Evolutionary conservation across 176 grass and related monocot genomes (phyloP).

Genomic region (Aegilops speltoides): DNA sequence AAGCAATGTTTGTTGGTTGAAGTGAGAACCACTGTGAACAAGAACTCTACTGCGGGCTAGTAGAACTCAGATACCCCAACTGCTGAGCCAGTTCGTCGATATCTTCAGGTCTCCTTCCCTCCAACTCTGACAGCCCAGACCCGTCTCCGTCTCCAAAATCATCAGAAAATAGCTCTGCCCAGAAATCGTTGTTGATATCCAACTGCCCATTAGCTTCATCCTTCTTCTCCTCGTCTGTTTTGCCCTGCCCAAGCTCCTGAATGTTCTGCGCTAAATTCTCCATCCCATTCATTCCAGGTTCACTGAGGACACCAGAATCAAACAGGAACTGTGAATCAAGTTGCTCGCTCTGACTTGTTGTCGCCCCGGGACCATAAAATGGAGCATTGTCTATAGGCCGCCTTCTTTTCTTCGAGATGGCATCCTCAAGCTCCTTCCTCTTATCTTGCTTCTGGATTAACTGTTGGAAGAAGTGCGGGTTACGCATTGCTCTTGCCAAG

Average conservation of each 20-base stretch:
- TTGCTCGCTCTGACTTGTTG: conserved; percentile 27
- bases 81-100: conserved; percentile 44
- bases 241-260: conserved; percentile 33
- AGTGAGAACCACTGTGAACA: conserved; percentile 27
- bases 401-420: conserved; percentile 83
- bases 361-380: conserved; percentile 27
- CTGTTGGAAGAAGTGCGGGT: conserved; percentile 66
- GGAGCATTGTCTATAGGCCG: conserved; percentile 53
- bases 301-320: conserved; percentile 26
- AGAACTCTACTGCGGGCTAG: conserved; percentile 46
- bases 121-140: conserved; percentile 29
- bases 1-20: conserved; percentile 30
- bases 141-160: conserved; percentile 45
- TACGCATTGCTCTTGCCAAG: conserved; percentile 78
- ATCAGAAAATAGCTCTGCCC: conserved; percentile 64
- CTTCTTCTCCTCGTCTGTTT: not conserved
- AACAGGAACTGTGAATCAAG: conserved; percentile 40
- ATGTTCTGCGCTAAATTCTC: conserved; percentile 39
- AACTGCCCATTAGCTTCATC: conserved; percentile 14
- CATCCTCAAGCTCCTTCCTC: conserved; percentile 81
- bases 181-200: conserved; percentile 64
- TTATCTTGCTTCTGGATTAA: conserved; percentile 72
- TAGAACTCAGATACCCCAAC: conserved; percentile 71
- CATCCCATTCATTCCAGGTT: conserved; percentile 30
- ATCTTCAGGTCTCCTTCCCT: conserved; percentile 33